Evolutionary conservation across 495 filamentous ascomycete genomes (phyloP).

Genomic region (Polyplosphaeria fusca): DNA sequence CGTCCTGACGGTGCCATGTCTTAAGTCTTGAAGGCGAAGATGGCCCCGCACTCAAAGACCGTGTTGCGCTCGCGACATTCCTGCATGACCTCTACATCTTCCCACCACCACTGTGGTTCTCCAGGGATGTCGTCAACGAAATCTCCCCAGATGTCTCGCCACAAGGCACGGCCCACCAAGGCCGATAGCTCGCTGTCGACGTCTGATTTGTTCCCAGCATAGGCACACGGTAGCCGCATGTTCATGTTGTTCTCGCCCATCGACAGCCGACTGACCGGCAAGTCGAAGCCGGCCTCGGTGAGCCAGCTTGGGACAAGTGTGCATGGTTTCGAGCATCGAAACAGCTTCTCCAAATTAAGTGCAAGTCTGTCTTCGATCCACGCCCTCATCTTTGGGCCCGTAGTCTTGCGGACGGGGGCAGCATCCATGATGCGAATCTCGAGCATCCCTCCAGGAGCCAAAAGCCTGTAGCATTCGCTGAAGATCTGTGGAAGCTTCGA

Average conservation of each 20-base stretch:
- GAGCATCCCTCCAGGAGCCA: slow-evolving; percentile 34
- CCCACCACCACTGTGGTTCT: slow-evolving; percentile 34
- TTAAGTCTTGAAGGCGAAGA: slow-evolving; percentile 27
- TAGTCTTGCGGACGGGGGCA: slow-evolving; percentile 28
- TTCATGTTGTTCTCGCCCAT: not conserved
- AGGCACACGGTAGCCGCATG: slow-evolving; percentile 23
- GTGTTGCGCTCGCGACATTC: slow-evolving; percentile 31
- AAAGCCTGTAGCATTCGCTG: slow-evolving; percentile 32
- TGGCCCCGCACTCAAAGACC: slow-evolving; percentile 31
- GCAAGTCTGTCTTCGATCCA: slow-evolving; percentile 36
- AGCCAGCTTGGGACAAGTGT: slow-evolving; percentile 33
- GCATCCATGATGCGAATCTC: slow-evolving; percentile 37
- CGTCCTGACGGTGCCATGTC: not conserved
- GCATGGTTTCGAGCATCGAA: slow-evolving; percentile 35
- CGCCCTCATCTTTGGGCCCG: slow-evolving; percentile 30
- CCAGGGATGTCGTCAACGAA: slow-evolving; percentile 30
- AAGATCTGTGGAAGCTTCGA: slow-evolving; percentile 32
- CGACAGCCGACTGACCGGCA: not conserved
- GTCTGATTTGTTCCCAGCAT: not conserved
- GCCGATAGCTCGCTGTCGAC: slow-evolving; percentile 29
- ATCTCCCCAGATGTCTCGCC: slow-evolving; percentile 36
- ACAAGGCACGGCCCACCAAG: slow-evolving; percentile 34
- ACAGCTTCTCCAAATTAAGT: slow-evolving; percentile 31
- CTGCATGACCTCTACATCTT: slow-evolving; percentile 29
- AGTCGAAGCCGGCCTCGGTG: slow-evolving; percentile 30